Conservation (phyloP, 1,284 basidiomycete species). For the Thelephora terrestris region DNA sequence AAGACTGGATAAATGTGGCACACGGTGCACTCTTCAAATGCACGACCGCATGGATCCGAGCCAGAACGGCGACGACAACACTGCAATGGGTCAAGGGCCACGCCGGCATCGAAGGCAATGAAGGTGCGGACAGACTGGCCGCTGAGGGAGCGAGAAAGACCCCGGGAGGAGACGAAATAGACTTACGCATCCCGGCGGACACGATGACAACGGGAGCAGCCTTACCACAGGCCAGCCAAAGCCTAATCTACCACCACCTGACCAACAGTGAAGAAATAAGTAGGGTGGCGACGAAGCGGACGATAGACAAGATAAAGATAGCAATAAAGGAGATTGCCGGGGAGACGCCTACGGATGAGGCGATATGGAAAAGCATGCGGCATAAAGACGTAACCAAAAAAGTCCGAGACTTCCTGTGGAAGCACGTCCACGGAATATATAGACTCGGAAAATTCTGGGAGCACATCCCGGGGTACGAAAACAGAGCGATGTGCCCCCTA, state of each 20-base stretch:
- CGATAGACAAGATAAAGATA: not conserved
- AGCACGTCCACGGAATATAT: not conserved
- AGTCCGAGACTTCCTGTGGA: not conserved
- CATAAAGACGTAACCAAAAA: not conserved
- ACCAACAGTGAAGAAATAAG: no score
- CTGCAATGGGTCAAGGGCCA: slow-evolving; percentile 10
- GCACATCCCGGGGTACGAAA: not conserved
- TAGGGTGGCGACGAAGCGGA: not conserved
- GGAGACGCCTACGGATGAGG: no score
- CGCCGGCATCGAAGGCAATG: slow-evolving; percentile 12
- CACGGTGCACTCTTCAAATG: no score
- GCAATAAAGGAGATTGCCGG: not conserved
- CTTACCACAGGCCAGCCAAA: not conserved
- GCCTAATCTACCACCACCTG: no score
- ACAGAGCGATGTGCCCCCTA: no score
- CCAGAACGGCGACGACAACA: not conserved
- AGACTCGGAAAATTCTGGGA: not conserved
- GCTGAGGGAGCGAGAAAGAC: slow-evolving; percentile 15
- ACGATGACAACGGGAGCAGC: slow-evolving; percentile 2
- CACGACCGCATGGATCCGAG: no score
- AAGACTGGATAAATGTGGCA: slow-evolving; percentile 9
- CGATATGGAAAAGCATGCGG: not conserved
- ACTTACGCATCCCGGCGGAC: no score
- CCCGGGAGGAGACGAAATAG: no score
- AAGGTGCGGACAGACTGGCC: slow-evolving; percentile 9